Evolutionary conservation across 192 early-diverging fungal species (phyloP).

Genomic region (Backusella parvicylindrica): DNA sequence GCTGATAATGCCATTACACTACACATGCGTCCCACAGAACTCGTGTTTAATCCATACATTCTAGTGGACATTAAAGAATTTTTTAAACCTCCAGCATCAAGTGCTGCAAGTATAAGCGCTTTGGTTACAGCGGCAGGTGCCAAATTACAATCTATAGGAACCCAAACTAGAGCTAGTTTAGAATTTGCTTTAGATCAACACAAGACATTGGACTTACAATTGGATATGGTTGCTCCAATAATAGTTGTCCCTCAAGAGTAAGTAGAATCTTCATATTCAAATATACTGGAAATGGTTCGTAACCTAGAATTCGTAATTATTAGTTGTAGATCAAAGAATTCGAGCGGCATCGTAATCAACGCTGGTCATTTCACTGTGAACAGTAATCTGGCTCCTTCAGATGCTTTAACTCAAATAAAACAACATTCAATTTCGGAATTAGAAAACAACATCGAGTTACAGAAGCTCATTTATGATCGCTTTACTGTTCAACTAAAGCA

Average conservation of each 20-base stretch:
- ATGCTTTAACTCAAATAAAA: conserved; percentile 64
- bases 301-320: neutral
- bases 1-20: conserved; percentile 72
- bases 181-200: conserved; percentile 75
- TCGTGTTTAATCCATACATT: conserved; percentile 72
- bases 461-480: conserved; percentile 73
- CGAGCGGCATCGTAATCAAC: conserved; percentile 69
- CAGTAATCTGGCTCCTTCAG: conserved; percentile 66
- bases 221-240: conserved; percentile 84
- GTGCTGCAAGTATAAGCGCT: conserved; percentile 56
- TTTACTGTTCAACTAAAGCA: conserved; percentile 67
- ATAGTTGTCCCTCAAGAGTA: conserved; percentile 69
- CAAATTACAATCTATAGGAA: conserved; percentile 64
- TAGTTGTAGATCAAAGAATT: conserved; percentile 40
- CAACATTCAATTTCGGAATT: conserved; percentile 56
- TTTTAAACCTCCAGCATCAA: conserved; percentile 62
- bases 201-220: conserved; percentile 70
- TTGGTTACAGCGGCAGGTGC: conserved; percentile 62
- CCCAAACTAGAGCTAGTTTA: conserved; percentile 75
- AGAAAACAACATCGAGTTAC: conserved; percentile 60
- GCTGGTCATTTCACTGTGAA: conserved; percentile 76
- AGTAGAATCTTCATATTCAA: neutral
- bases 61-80: conserved; percentile 64
- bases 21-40: conserved; percentile 69
- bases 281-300: neutral